Evolutionary conservation across 2,329 filamentous ascomycete genomes (phyloP).

Genomic region (Trichophaea hybrida): DNA sequence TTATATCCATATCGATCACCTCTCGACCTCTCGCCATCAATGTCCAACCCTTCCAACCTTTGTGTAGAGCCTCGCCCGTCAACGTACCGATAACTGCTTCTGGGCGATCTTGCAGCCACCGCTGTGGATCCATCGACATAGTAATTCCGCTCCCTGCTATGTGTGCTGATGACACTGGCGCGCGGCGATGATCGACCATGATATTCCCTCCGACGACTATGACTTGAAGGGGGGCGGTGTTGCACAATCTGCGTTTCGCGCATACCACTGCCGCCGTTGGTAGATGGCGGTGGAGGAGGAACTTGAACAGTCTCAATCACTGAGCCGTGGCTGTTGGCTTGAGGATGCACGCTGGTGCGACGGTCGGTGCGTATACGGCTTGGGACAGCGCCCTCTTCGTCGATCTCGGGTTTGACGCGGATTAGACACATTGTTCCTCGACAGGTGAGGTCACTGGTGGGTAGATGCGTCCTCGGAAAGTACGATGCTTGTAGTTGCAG

Average conservation of each 20-base stretch:
- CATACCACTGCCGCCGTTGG: background rate
- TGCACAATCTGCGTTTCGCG: slow-evolving; percentile 15
- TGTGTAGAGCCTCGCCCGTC: background rate
- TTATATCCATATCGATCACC: slow-evolving; percentile 22
- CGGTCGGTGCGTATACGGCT: slow-evolving; percentile 19
- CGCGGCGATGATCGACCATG: background rate
- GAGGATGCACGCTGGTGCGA: background rate
- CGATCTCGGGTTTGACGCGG: slow-evolving; percentile 26
- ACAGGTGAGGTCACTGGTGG: background rate
- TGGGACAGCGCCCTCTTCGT: slow-evolving; percentile 23
- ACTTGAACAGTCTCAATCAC: slow-evolving; percentile 14
- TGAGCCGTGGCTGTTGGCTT: slow-evolving; percentile 14
- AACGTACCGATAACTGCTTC: slow-evolving; percentile 5
- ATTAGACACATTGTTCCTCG: slow-evolving; percentile 26
- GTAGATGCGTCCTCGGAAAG: background rate
- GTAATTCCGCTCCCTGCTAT: slow-evolving; percentile 18
- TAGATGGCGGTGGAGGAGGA: slow-evolving; percentile 12
- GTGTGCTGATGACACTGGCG: slow-evolving; percentile 3
- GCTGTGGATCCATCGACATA: slow-evolving; percentile 14
- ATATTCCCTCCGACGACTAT: slow-evolving; percentile 3
- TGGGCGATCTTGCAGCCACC: slow-evolving; percentile 8
- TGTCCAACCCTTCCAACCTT: background rate
- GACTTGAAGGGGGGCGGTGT: slow-evolving; percentile 9
- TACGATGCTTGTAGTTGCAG: background rate
- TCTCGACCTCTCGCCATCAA: slow-evolving; percentile 5